phyloP scores from a whole-genome alignment of 352 stramenopile species.

The Phytophthora palmivora region DNA sequence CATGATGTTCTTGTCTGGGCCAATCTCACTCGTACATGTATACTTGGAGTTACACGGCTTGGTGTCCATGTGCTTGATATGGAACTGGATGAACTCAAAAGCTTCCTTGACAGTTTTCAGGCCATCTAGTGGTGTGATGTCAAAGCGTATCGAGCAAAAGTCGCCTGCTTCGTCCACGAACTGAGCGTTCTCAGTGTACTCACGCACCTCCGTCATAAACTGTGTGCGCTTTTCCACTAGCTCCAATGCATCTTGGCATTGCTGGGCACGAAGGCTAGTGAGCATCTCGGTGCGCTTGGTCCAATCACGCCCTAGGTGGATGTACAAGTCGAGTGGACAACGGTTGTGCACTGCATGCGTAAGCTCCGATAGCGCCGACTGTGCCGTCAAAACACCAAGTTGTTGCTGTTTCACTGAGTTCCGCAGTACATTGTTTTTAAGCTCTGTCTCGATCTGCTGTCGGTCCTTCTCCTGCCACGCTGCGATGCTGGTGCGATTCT shows the following conservation, averaged over 20 bases:
- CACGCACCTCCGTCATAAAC: slow-evolving; percentile 45
- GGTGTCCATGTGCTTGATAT: slow-evolving; percentile 51
- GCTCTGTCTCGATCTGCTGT: slow-evolving; percentile 33
- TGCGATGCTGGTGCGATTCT: slow-evolving; percentile 35
- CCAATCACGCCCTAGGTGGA: slow-evolving; percentile 48
- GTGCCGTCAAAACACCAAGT: slow-evolving; percentile 38
- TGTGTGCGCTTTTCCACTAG: slow-evolving; percentile 56
- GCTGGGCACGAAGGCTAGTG: slow-evolving; percentile 38
- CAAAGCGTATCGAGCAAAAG: slow-evolving; percentile 51
- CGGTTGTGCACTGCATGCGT: slow-evolving; percentile 34
- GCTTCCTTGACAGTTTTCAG: slow-evolving; percentile 41
- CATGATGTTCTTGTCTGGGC: slow-evolving; percentile 39
- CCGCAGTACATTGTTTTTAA: slow-evolving; percentile 41
- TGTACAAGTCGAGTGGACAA: slow-evolving; percentile 49
- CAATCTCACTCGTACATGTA: slow-evolving; percentile 35
- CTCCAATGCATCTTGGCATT: slow-evolving; percentile 43
- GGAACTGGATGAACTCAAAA: slow-evolving; percentile 48
- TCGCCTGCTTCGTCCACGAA: slow-evolving; percentile 54
- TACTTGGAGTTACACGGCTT: slow-evolving; percentile 37
- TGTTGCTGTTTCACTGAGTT: slow-evolving; percentile 45
- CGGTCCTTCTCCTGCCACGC: slow-evolving; percentile 39
- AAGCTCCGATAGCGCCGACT: slow-evolving; percentile 48
- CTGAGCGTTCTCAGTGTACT: slow-evolving; percentile 45
- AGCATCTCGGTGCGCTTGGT: slow-evolving; percentile 38
- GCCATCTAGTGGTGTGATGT: slow-evolving; percentile 42